Evolutionary conservation across 768 basidiomycete species (phyloP).

Genomic region (Imleria badia): DNA sequence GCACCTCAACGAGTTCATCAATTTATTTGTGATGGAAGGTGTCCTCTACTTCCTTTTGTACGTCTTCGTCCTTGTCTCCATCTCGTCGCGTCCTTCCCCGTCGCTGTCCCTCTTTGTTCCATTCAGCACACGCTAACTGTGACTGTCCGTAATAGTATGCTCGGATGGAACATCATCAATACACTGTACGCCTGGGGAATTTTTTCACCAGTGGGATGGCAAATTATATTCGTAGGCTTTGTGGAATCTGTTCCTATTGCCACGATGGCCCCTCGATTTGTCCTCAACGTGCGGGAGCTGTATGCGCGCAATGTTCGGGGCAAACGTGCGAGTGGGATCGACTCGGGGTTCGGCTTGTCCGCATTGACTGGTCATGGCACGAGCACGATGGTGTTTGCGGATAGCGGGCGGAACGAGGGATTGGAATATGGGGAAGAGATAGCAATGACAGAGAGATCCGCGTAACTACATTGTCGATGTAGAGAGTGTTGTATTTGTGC

Average conservation of each 20-base stretch:
- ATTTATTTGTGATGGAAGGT: slow-evolving; percentile 3
- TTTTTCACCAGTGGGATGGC: not conserved
- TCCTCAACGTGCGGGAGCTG: slow-evolving; percentile 7
- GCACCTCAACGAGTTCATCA: slow-evolving; percentile 9
- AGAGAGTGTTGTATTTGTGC: not conserved
- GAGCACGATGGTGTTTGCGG: not conserved
- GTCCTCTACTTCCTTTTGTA: slow-evolving; percentile 12
- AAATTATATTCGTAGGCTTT: not conserved
- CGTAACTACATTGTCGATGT: not conserved
- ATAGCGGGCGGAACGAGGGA: not conserved
- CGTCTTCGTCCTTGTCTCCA: not conserved
- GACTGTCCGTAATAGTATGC: not conserved
- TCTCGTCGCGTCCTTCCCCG: no score
- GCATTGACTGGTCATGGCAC: not conserved
- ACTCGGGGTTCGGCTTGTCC: slow-evolving; percentile 4
- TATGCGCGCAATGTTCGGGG: not conserved
- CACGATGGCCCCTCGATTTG: slow-evolving; percentile 1
- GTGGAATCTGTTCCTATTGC: not conserved
- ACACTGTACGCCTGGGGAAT: not conserved
- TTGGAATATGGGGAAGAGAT: not conserved
- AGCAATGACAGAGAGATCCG: not conserved
- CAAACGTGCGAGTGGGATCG: not conserved
- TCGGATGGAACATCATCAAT: not conserved
- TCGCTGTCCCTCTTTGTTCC: not conserved
- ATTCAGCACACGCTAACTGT: not conserved